Percentiles rank a stretch among this genome's conserved stretches.
These are phyloP conservation scores for Capsicum rhomboideum DNA, from an alignment of 257 asterid genomes.

Conservation along the genomic window DNA sequence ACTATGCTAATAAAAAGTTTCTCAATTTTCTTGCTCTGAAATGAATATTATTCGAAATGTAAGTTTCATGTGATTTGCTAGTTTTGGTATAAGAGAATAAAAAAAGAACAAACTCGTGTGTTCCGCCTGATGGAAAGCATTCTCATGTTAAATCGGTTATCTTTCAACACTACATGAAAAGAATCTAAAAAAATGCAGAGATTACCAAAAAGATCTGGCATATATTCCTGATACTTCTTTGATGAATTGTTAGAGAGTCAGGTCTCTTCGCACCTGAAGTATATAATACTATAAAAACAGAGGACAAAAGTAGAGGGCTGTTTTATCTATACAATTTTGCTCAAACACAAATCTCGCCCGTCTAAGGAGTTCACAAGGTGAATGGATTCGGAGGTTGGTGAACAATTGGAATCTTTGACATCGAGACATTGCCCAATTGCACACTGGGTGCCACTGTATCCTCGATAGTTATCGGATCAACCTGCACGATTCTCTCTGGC, in stretches of 20 bases:
- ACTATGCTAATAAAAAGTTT: background rate
- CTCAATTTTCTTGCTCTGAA: background rate
- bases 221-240: constrained; percentile 2
- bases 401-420: constrained; percentile 54
- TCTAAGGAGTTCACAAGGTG: constrained; percentile 29
- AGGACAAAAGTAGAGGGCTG: background rate
- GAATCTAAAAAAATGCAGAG: background rate
- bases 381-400: constrained; percentile 63
- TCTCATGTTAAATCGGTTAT: background rate
- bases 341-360: constrained; percentile 3
- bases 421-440: constrained; percentile 41
- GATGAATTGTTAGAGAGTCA: background rate
- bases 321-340: constrained; percentile 18
- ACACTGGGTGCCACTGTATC: constrained; percentile 44
- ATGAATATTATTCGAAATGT: background rate
- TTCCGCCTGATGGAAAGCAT: background rate
- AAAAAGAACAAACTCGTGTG: background rate
- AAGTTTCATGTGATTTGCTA: background rate
- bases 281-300: background rate
- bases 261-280: background rate
- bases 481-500: constrained; percentile 75
- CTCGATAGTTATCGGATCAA: constrained; percentile 57
- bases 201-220: constrained; percentile 5
- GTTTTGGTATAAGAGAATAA: background rate
- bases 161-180: background rate